Evolutionary conservation across 129 eudicot genomes (phyloP).

Genomic region (Pulicaria dysenterica): DNA sequence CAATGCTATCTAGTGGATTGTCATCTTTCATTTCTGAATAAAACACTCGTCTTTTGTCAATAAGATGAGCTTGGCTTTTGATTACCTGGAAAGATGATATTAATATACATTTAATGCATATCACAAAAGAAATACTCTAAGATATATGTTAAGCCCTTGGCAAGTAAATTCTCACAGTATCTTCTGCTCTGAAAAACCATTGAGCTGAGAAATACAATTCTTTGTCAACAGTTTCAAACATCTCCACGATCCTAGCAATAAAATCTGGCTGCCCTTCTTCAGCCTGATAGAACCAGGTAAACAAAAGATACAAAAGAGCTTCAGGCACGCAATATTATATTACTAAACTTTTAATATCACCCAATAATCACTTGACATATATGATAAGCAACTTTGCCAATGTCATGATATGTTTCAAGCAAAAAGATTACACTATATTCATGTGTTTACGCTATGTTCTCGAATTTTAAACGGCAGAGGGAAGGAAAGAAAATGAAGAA

Average conservation of each 20-base stretch:
- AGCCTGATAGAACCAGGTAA: conserved; percentile 37
- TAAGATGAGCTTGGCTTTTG: conserved; percentile 43
- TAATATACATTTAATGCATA: not conserved
- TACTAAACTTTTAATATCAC: not conserved
- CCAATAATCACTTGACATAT: not conserved
- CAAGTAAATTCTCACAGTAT: conserved; percentile 47
- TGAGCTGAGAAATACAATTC: conserved; percentile 49
- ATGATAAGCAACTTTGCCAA: not conserved
- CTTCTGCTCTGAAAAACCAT: conserved; percentile 64
- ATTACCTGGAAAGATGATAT: conserved; percentile 40
- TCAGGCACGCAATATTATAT: not conserved
- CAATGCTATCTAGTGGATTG: conserved; percentile 51
- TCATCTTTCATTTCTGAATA: conserved; percentile 56
- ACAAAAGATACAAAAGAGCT: not conserved
- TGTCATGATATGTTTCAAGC: not conserved
- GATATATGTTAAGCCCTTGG: conserved; percentile 1
- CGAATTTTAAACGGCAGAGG: too few species aligned
- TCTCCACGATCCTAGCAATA: conserved; percentile 52
- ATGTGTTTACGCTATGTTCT: not conserved
- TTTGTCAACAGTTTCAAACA: conserved; percentile 46
- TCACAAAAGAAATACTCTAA: not conserved
- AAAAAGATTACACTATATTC: not conserved
- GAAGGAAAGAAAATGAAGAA: too few species aligned
- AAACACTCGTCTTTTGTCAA: conserved; percentile 52
- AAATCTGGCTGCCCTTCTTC: conserved; percentile 52